phyloP scores from a whole-genome alignment of 2,329 filamentous ascomycete genomes.

The Amauroascus verrucosus region DNA sequence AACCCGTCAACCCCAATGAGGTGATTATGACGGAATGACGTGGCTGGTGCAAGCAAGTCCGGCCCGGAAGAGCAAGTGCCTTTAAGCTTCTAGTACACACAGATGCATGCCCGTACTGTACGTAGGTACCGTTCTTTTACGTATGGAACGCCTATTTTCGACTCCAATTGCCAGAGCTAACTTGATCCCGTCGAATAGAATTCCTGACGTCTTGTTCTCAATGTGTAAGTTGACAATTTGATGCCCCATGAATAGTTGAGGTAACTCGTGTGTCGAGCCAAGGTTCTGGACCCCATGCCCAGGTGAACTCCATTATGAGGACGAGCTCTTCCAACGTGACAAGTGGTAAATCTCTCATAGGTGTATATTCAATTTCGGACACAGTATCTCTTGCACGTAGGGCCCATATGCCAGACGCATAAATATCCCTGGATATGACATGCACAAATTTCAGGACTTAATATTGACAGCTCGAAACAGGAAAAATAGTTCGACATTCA shows the following conservation, averaged over 20 bases:
- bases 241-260: neutral
- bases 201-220: neutral
- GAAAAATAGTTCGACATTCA: neutral
- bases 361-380: neutral
- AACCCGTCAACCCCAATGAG: neutral
- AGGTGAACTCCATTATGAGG: neutral
- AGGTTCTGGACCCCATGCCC: neutral
- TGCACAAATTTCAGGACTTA: neutral
- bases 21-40: neutral
- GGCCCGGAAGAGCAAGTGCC: neutral
- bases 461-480: neutral
- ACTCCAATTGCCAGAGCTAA: neutral
- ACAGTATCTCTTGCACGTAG: neutral
- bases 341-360: neutral
- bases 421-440: neutral
- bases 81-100: no score
- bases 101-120: neutral
- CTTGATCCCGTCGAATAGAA: neutral
- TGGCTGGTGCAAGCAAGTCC: neutral
- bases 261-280: neutral
- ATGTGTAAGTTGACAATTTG: conserved; percentile 3
- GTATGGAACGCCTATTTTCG: neutral
- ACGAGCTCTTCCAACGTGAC: neutral
- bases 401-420: neutral
- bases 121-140: neutral